Evolutionary conservation across 805 yeast genomes (phyloP).

Genomic region (Danielia reshetovae): DNA sequence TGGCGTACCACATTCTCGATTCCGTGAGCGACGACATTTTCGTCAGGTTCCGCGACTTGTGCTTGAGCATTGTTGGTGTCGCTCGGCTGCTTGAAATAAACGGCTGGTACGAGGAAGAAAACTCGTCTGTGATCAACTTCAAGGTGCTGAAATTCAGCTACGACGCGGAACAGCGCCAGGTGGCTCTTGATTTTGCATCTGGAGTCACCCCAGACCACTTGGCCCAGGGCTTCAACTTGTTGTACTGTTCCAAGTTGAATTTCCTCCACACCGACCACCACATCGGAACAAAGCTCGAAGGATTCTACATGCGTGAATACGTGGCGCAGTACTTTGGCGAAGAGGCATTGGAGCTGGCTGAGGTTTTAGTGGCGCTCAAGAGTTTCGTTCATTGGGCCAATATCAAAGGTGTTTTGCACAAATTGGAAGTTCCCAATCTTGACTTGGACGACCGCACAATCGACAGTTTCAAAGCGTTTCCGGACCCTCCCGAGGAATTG

Average conservation of each 20-base stretch:
- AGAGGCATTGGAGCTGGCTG: constrained; percentile 35
- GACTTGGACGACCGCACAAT: constrained; percentile 26
- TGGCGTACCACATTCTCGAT: constrained; percentile 42
- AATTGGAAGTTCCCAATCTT: constrained; percentile 37
- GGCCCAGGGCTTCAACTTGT: constrained; percentile 37
- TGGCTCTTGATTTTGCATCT: constrained; percentile 29
- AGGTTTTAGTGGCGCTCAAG: constrained; percentile 44
- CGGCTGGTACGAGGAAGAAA: constrained; percentile 47
- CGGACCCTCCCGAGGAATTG: constrained; percentile 39
- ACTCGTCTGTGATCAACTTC: constrained; percentile 36
- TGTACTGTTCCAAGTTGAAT: constrained; percentile 46
- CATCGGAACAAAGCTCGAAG: constrained; percentile 48
- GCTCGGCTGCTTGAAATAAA: constrained; percentile 47
- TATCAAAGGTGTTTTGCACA: constrained; percentile 44
- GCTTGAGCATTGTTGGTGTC: constrained; percentile 45
- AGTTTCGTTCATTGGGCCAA: constrained; percentile 56
- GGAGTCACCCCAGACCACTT: constrained; percentile 33
- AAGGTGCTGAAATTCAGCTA: constrained; percentile 33
- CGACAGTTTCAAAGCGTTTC: constrained; percentile 35
- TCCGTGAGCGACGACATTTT: constrained; percentile 31
- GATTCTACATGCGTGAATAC: constrained; percentile 37
- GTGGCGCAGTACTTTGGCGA: constrained; percentile 38
- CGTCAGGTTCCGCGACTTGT: constrained; percentile 35
- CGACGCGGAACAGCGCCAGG: constrained; percentile 8
- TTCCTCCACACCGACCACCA: constrained; percentile 56